phyloP scores from a whole-genome alignment of 257 asterid species.

The Linaria vulgaris region DNA sequence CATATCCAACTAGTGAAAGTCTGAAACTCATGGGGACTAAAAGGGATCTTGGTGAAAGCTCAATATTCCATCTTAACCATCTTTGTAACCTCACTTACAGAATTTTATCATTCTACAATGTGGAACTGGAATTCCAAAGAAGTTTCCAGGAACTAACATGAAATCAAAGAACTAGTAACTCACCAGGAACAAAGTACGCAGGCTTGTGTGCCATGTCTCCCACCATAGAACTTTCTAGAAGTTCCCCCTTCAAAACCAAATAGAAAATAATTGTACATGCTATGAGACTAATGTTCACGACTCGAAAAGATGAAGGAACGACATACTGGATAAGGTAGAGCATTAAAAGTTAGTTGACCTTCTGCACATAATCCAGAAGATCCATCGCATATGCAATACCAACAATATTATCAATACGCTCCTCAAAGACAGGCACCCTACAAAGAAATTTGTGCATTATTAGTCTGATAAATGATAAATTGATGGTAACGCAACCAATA shows the following conservation, averaged over 20 bases:
- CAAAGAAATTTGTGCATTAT: constrained; percentile 23
- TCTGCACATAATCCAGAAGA: constrained; percentile 88
- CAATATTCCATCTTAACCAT: constrained; percentile 11
- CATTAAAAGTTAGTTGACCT: constrained; percentile 52
- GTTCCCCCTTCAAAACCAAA: constrained; percentile 92
- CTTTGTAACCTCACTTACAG: not conserved
- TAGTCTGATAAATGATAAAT: constrained; percentile 19
- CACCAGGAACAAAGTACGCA: constrained; percentile 99
- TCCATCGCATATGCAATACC: constrained; percentile 99
- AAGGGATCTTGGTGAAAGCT: not conserved
- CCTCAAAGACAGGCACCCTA: constrained; percentile 98
- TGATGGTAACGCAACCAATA: constrained; percentile 31
- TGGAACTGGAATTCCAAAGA: constrained; percentile 12
- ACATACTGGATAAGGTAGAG: constrained; percentile 17
- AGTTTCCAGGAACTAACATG: constrained; percentile 15
- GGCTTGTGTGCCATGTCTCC: constrained; percentile 98
- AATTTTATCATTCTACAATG: not conserved
- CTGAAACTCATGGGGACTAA: not conserved
- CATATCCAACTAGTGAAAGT: not conserved
- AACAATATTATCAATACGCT: constrained; percentile 93
- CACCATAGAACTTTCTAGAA: constrained; percentile 78
- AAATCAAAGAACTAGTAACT: constrained; percentile 22
- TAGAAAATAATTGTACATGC: constrained; percentile 50
- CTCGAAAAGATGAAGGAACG: constrained; percentile 31
- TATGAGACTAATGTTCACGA: constrained; percentile 45